A percentile compares a stretch with the other conserved stretches of the same genome.
Evolutionary conservation across 2,329 filamentous ascomycete genomes (phyloP).

Genomic region (Microsporum audouinii): DNA sequence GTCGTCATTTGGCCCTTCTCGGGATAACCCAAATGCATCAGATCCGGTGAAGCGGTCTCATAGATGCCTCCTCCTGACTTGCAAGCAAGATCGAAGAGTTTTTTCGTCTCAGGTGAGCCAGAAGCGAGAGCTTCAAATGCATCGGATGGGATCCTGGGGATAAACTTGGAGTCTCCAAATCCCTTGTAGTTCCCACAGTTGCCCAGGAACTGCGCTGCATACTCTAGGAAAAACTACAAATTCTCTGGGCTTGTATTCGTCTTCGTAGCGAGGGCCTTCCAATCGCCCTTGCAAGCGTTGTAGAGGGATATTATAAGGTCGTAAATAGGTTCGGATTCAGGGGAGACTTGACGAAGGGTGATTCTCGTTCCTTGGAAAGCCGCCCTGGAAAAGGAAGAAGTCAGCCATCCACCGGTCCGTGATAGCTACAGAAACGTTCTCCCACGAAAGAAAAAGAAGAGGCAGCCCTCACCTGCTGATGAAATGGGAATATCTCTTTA

Average conservation of each 20-base stretch:
- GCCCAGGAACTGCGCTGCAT: constrained; percentile 65
- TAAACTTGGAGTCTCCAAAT: constrained; percentile 75
- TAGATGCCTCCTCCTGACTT: constrained; percentile 54
- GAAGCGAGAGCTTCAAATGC: constrained; percentile 54
- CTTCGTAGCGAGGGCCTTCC: constrained; percentile 54
- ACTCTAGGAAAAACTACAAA: constrained; percentile 60
- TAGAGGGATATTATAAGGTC: constrained; percentile 68
- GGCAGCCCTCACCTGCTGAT: constrained; percentile 56
- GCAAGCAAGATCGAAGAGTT: constrained; percentile 55
- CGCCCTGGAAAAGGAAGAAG: constrained; percentile 42
- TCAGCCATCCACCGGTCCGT: background rate
- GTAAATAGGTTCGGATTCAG: constrained; percentile 69
- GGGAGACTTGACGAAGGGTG: constrained; percentile 68
- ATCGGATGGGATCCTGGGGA: constrained; percentile 57
- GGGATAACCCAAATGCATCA: constrained; percentile 66
- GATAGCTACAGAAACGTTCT: too few relatives aligned
- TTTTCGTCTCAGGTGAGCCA: constrained; percentile 47
- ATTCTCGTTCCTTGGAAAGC: constrained; percentile 67
- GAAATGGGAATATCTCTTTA: constrained; percentile 86
- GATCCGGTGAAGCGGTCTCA: constrained; percentile 49
- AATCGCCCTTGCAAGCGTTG: constrained; percentile 56
- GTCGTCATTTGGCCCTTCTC: constrained; percentile 67
- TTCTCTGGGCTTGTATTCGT: constrained; percentile 54
- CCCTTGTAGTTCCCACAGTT: constrained; percentile 80
- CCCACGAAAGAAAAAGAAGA: background rate